Conservation (phyloP, 164 flowering plant species). For the Magnolia changhungtana region DNA sequence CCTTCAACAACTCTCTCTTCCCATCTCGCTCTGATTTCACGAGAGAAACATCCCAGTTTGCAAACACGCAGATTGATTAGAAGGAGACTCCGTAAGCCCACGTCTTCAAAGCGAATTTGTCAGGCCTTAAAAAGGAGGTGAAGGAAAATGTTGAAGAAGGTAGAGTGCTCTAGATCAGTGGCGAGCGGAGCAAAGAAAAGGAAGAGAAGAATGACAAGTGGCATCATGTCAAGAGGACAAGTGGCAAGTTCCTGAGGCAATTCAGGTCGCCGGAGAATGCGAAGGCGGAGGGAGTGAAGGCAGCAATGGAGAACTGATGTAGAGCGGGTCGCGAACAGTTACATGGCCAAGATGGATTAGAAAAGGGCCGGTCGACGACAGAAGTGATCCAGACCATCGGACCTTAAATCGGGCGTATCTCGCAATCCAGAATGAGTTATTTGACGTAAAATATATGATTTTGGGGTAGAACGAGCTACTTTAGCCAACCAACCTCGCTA, state of each 20-base stretch:
- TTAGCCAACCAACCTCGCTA: no score
- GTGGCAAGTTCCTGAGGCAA: conserved; percentile 32
- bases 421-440: no score
- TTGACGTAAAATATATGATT: no score
- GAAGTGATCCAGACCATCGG: no score
- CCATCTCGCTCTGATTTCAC: neutral
- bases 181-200: conserved; percentile 31
- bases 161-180: conserved; percentile 33
- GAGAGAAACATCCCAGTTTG: conserved; percentile 21
- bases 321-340: no score
- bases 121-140: conserved; percentile 39
- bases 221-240: conserved; percentile 33
- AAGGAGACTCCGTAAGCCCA: conserved; percentile 42
- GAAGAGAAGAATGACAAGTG: conserved; percentile 39
- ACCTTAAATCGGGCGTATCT: no score
- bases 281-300: conserved; percentile 28
- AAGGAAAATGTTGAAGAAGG: conserved; percentile 44
- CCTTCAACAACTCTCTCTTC: neutral
- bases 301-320: conserved; percentile 30
- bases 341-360: no score
- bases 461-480: no score
- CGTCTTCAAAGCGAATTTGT: conserved; percentile 39
- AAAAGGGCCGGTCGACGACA: no score
- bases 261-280: conserved; percentile 41
- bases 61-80: conserved; percentile 31